Evolutionary conservation across 2,329 filamentous ascomycete genomes (phyloP), one percentile per base, ranked within the genome.

Genomic region (Fusarium continuum): DNA sequence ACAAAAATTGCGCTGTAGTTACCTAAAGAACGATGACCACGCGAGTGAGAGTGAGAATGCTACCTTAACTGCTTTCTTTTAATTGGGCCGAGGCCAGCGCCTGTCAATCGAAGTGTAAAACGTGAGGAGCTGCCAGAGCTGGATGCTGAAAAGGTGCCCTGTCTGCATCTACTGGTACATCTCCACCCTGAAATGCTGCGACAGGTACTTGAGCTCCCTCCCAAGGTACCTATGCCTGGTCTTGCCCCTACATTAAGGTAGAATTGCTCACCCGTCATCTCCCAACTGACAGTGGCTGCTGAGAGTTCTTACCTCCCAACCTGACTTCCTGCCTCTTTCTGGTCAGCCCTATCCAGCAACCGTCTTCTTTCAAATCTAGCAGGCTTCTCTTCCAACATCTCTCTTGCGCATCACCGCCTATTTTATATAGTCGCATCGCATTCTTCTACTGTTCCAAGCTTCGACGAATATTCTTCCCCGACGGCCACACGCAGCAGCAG

Each of bases 271-370:
- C 47, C 60, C 41, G 50, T 62, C 64, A 56, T 58, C 64, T 59
- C 48, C 45, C 51, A 55, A 50, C 41, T 51, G 36, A 25, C 31
- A 56, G 43, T 53, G 36, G 38, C 38, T 43, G 26, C 56, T 65
- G 41, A 58, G 55, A 56, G 49, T 67, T 57, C 60, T 54, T 55
- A 56, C 55, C 47, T 64, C 48, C 61, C 49, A 56, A 55, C 60
- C 29, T 55, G 56, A 51, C 55, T 40, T 64, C 60, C 53, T 54
- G 45, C 60, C n/a, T 63, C 51, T 32, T 69, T 64, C 68, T 68
- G 59, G 64, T 70, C 69, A 72, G 70, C 70, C 66, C 69, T 69
- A 65, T 63, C 62, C 58, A 46, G 59, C 48, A 68, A 66, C 64
- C 47, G 56, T 65, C 67, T 61, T 65, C 61, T 54, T 59, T 57